Base-by-base conservation (phyloP, 306 rosid genomes). In the Quercus ilex region DNA sequence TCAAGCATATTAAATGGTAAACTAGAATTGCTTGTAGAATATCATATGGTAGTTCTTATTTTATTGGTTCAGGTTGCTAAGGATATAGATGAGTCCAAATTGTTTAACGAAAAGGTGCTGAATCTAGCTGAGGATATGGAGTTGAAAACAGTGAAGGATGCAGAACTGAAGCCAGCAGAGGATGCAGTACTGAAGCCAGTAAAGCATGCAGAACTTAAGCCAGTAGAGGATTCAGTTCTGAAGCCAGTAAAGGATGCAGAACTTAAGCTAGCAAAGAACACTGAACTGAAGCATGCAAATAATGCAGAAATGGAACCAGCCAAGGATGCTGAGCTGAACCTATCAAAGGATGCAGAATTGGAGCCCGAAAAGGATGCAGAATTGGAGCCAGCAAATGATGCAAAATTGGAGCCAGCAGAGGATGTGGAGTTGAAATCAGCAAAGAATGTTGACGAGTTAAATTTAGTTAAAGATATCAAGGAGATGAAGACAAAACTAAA, bases 401-500 rank as follows among this genome's bases (percentile, higher is more conserved):
- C 14, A 78, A 46, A 73, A 10, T 60, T 51, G 72, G 70, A 76
- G 26, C 80, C 81, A 69, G 80, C 55, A 60, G 78, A 83, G 49
- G 84, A 74, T 53, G 26, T 52, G 18, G 79, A 35, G 75, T n/a
- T 57, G 59, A 78, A 80, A 69, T 71, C 60, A 56, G 69, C 73
- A 23, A 81, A 58, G 71, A 78, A 80, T 41, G 75, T 51, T 20
- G 87, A 88, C 75, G 84, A 86, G 80, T 65, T 86, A 83, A 84
- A 89, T 82, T 78, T 95, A 70, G 79, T 87, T 21, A 82, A 83
- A 85, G 91, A 89, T 77, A 81, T 96, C 64, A 89, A 89, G 82
- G 93, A 89, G 87, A 86, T 96, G 86, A 96, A 96, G 74, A 85
- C 81, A 25, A 91, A 91, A 87, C 83, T 91, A 13, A 85, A 83